Percentiles rank a stretch among this genome's conserved stretches.
Conservation (phyloP, 208 protist species). For the Acanthamoeba sp. region DNA sequence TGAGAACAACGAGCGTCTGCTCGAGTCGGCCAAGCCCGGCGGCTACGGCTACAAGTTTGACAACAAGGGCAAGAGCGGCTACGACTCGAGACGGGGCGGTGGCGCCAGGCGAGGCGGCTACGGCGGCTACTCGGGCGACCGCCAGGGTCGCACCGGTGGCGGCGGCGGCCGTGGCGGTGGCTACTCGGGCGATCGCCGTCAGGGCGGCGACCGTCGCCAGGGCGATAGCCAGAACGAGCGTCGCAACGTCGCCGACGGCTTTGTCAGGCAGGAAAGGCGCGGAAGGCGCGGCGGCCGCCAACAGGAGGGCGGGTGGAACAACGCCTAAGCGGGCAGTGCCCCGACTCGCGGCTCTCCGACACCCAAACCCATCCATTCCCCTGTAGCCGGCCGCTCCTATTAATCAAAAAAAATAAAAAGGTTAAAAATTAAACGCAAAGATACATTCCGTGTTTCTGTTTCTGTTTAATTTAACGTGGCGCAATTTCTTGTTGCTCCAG, state of each 20-base stretch:
- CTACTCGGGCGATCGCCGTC: neutral
- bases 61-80: conserved; percentile 20
- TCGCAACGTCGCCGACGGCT: conserved; percentile 36
- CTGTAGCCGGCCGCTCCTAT: too few species aligned
- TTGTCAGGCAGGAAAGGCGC: conserved; percentile 20
- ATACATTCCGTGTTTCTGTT: too few species aligned
- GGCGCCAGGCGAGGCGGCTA: conserved; percentile 52
- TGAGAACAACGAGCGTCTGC: conserved; percentile 72
- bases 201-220: neutral
- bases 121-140: conserved; percentile 8
- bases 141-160: neutral
- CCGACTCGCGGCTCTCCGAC: too few species aligned
- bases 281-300: neutral
- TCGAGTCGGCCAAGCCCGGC: conserved; percentile 44
- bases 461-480: too few species aligned
- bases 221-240: neutral
- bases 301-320: neutral
- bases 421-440: neutral
- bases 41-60: conserved; percentile 62
- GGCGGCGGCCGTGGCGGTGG: conserved; percentile 5
- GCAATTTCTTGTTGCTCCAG: too few species aligned
- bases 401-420: neutral
- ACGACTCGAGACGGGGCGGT: conserved; percentile 6
- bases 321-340: neutral
- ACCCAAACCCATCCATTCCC: too few species aligned